Base-by-base conservation (phyloP, 352 stramenopile species). In the Phytophthora pistaciae region DNA sequence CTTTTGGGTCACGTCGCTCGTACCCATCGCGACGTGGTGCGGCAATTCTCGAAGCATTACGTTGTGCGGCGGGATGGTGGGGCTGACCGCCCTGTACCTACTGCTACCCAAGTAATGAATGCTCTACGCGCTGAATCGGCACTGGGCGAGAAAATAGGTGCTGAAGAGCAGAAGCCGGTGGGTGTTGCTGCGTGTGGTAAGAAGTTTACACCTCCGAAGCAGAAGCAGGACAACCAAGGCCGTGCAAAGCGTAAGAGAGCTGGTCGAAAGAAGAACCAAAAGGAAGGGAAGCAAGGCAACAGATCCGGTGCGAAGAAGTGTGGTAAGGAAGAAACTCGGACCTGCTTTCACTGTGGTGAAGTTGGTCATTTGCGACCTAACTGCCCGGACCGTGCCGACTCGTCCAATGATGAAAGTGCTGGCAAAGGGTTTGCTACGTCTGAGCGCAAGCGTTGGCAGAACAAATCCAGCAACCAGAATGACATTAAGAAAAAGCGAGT, bases 11-110 rank as follows among this genome's bases (percentile, higher is more conserved):
- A 63, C 14, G 65, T 60, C 3, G 31, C 46, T n/a, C 54, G 46
- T 10, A 60, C 40, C 1, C 57, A 72, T 59, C 50, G 29, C 13
- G 65, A 72, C 38, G 49, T 66, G 9, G 40, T 66, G 14, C 57
- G 56, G 2, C 57, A 72, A 27, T 62, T 62, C 21, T 66, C 50
- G 1, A 62, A 59, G 29, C 52, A 72, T 21, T 72, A 68, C 16
- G 31, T 59, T 44, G 65, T 72, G 3, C 38, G 56, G 13, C 20
- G 56, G 58, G 65, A 44, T 44, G 36, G 36, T 18, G 36, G 36
- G 11, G 36, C 36, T 8, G 36, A 44, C n/a, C 13, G 36, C 36
- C 36, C 48, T 14, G 40, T 59, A 1, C 65, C 65, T 18, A 67
- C 38, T 29, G 46, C 50, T n/a, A 42, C 38, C 5, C 36, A 44